Evolutionary conservation across 441 rosid genomes (phyloP), one percentile per base, ranked within the genome.

Genomic region (Bocquillonia castaneifolia): DNA sequence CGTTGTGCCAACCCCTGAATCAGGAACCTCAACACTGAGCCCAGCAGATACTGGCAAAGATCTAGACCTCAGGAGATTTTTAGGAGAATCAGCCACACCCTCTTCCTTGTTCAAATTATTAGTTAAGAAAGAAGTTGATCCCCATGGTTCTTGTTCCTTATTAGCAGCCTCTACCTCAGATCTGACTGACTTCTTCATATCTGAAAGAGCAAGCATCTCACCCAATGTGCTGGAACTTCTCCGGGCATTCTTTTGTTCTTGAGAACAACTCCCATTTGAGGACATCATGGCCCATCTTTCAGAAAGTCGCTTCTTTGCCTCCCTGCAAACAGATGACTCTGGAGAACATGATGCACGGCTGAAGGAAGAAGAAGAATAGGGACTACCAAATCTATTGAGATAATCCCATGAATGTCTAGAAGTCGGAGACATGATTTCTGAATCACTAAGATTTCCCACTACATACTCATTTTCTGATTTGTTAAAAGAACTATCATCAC

Each of bases 241-340:
- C 60, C 79, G 68, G 39, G 78, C 63, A 63, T 64, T 80, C 66
- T 85, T 89, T 48, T 82, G 88, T 54, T 85, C 90, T 74, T 77
- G 86, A 63, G 73, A 71, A 70, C n/a, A n/a, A n/a, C 74, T 80
- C 70, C 87, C 82, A 59, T 75, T 75, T 59, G 84, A 83, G 63
- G 96, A 66, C 94, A 90, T 90, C 83, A 85, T 80, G 48, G 96
- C 90, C 99, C 97, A 94, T 81, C 99, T 87, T 82, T 94, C 97
- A 45, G 97, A 91, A 55, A 94, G 94, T 32, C 96, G 86, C 75
- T 86, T 94, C 79, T 88, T 94, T 7, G 97, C 97, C 78, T 94
- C 99, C 78, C 88, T 84, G 66, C 91, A 91, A 74, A 93, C 97
- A 59, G 92, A 89, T 57, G 98, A 93, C 84, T 90, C 97, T 0